Conservation (phyloP, 129 eudicot species). For the Sambucus nigra region DNA sequence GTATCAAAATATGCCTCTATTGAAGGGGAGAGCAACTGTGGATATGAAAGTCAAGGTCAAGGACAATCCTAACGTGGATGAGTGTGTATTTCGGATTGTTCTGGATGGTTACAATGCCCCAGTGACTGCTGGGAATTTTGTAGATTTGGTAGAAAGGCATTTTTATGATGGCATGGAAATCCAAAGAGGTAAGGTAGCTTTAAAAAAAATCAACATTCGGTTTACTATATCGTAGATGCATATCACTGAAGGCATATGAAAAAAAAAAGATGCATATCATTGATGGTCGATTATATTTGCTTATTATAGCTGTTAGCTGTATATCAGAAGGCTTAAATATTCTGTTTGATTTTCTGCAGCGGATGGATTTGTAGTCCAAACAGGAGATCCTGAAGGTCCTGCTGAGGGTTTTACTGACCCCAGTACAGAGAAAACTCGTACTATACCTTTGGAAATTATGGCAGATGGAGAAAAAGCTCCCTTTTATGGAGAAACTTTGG, state of each 20-base stretch:
- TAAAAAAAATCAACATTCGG: neutral
- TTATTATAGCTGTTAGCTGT: neutral
- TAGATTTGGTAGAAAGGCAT: constrained; percentile 90
- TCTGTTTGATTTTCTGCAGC: constrained; percentile 37
- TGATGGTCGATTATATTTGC: neutral
- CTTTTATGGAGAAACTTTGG: constrained; percentile 78
- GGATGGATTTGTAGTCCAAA: constrained; percentile 98
- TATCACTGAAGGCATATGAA: too few species aligned
- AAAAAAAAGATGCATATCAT: neutral
- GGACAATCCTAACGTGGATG: constrained; percentile 84
- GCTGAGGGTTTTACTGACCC: constrained; percentile 99
- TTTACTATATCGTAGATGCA: too few species aligned
- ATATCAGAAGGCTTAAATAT: constrained; percentile 1
- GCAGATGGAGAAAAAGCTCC: constrained; percentile 86
- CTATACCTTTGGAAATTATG: constrained; percentile 65
- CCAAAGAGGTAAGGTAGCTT: constrained; percentile 59
- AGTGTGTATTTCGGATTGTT: constrained; percentile 80
- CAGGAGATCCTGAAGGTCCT: constrained; percentile 97
- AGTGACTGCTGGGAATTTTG: constrained; percentile 92
- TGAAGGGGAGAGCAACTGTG: constrained; percentile 92
- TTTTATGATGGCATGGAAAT: constrained; percentile 99
- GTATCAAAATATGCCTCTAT: constrained; percentile 76
- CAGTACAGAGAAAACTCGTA: constrained; percentile 89
- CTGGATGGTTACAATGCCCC: constrained; percentile 97
- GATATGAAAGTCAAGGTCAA: constrained; percentile 99